These are phyloP conservation scores for Penicillium simplicissimum DNA, from an alignment of 495 filamentous ascomycete genomes.

Conservation along the genomic window DNA sequence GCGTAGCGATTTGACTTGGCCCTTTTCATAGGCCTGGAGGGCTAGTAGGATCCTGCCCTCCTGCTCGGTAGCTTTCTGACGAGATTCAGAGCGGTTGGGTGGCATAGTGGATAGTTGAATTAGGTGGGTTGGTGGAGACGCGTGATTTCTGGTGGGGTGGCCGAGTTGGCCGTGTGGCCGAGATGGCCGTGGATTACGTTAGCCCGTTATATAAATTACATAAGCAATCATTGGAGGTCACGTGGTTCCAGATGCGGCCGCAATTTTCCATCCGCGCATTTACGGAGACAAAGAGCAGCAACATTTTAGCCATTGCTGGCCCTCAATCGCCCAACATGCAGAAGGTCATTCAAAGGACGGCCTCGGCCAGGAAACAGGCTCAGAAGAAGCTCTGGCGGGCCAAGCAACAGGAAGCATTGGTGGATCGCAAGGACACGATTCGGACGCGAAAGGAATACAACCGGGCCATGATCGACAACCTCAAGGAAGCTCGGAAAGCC, in stretches of 20 bases:
- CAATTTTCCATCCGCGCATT: slow-evolving; percentile 39
- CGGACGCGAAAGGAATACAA: slow-evolving; percentile 38
- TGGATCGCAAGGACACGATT: slow-evolving; percentile 34
- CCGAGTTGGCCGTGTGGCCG: no score
- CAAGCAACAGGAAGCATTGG: slow-evolving; percentile 37
- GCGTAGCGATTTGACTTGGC: no score
- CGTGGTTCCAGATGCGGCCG: slow-evolving; percentile 29
- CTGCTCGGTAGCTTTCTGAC: no score
- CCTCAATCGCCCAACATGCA: slow-evolving; percentile 57
- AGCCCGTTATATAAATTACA: slow-evolving; percentile 7
- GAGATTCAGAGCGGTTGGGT: no score
- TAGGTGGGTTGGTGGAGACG: no score
- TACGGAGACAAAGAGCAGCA: slow-evolving; percentile 25
- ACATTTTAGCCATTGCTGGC: slow-evolving; percentile 36
- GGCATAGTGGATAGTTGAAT: no score
- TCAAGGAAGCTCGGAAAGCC: slow-evolving; percentile 33
- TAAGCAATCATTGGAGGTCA: slow-evolving; percentile 12
- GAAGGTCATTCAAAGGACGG: slow-evolving; percentile 69
- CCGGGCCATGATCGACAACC: slow-evolving; percentile 30
- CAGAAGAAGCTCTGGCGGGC: slow-evolving; percentile 48
- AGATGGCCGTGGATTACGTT: no score
- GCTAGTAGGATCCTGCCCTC: no score
- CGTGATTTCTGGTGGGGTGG: no score
- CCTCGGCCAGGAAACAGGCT: slow-evolving; percentile 64
- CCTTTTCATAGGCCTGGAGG: no score